Evolutionary conservation across 768 basidiomycete species (phyloP).

Genomic region (Cubamyces lactineus): DNA sequence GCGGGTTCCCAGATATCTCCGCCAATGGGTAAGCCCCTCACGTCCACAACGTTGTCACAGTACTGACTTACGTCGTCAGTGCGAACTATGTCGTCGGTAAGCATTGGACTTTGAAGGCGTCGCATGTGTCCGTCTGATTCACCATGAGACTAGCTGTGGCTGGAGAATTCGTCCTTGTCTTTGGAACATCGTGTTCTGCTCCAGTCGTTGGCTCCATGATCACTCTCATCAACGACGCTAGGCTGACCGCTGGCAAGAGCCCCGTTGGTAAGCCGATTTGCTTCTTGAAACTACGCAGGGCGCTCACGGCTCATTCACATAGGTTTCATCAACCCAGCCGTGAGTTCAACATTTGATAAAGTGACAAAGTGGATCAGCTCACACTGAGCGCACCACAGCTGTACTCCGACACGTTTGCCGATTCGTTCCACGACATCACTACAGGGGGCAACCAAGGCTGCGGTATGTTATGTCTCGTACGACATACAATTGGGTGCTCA

Average conservation of each 20-base stretch:
- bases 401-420: conserved; percentile 25
- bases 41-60: not conserved
- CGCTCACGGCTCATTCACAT: not conserved
- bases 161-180: conserved; percentile 37
- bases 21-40: conserved; percentile 37
- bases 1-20: conserved; percentile 38
- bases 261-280: conserved; percentile 33
- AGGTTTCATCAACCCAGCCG: conserved; percentile 65
- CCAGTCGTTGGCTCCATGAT: conserved; percentile 41
- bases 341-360: conserved; percentile 25
- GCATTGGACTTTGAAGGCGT: not conserved
- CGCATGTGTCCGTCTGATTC: not conserved
- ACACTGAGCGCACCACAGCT: conserved; percentile 8
- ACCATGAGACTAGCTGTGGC: conserved; percentile 27
- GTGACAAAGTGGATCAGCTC: not conserved
- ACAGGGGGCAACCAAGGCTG: conserved; percentile 40
- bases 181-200: conserved; percentile 41
- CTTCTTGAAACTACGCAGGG: not conserved
- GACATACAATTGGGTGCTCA: not conserved
- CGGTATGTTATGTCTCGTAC: conserved; percentile 25
- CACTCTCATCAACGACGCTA: conserved; percentile 42
- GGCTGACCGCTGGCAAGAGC: conserved; percentile 37
- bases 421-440: conserved; percentile 39
- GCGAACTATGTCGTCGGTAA: conserved; percentile 39
- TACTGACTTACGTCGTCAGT: conserved; percentile 16